Conservation (phyloP, 129 eudicot genomes). For the Dittrichia graveolens region DNA sequence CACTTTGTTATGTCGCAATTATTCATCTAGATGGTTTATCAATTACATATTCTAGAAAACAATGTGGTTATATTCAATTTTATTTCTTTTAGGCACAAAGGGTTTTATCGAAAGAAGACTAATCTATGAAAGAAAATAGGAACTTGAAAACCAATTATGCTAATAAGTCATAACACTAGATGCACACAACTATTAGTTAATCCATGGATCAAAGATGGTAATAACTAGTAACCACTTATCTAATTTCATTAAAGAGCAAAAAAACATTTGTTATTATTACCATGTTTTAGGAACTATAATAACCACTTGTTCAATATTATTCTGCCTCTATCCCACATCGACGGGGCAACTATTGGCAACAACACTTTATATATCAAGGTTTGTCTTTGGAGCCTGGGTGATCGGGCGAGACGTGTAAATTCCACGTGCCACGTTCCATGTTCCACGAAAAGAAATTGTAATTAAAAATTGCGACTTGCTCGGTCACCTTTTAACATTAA, state of each 20-base stretch:
- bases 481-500: slow-evolving; percentile 28
- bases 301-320: not conserved
- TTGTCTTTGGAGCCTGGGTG: slow-evolving; percentile 15
- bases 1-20: not conserved
- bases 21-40: not conserved
- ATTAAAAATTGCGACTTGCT: slow-evolving; percentile 17
- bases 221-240: slow-evolving; percentile 14
- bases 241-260: not conserved
- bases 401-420: slow-evolving; percentile 19
- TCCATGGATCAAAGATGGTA: slow-evolving; percentile 18
- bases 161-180: slow-evolving; percentile 3
- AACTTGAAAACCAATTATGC: not conserved
- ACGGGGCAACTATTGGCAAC: not conserved
- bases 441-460: slow-evolving; percentile 2
- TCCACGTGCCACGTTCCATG: slow-evolving; percentile 9
- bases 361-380: not conserved
- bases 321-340: slow-evolving; percentile 29
- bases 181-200: not conserved
- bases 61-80: not conserved
- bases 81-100: not conserved
- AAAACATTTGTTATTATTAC: not conserved
- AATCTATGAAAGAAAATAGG: not conserved
- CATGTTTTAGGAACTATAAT: not conserved
- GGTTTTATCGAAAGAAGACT: not conserved
- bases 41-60: not conserved